Evolutionary conservation across 2,329 filamentous ascomycete genomes (phyloP).

Genomic region (Aspergillus persii): DNA sequence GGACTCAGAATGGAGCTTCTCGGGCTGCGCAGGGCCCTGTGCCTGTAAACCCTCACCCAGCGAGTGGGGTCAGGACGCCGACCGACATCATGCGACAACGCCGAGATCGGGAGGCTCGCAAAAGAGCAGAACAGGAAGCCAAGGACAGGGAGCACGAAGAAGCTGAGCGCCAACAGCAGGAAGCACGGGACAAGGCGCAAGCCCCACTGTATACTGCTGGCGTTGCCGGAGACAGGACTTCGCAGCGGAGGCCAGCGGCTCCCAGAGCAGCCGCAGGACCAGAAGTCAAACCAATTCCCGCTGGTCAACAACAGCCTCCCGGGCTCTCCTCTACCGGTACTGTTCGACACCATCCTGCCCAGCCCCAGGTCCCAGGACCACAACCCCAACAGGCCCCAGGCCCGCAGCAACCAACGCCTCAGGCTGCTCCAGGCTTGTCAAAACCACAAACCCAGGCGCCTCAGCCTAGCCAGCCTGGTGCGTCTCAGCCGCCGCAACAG

Average conservation of each 20-base stretch:
- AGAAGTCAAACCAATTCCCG: conserved; percentile 9
- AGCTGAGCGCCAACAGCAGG: conserved; percentile 45
- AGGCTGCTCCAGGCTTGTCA: conserved; percentile 13
- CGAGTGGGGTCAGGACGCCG: conserved; percentile 72
- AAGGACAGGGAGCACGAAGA: conserved; percentile 54
- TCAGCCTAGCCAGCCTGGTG: conserved; percentile 23
- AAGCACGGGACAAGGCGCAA: conserved; percentile 38
- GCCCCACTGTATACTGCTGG: conserved; percentile 45
- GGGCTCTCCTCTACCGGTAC: conserved; percentile 4
- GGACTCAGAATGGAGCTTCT: conserved; percentile 57
- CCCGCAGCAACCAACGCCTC: background rate
- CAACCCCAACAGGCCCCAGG: conserved; percentile 19
- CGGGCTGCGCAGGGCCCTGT: conserved; percentile 52
- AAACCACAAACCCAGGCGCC: conserved; percentile 27
- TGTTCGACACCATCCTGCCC: conserved; percentile 9
- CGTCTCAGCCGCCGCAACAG: conserved; percentile 33
- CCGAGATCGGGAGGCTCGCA: conserved; percentile 70
- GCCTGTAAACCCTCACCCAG: conserved; percentile 50
- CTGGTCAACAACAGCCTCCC: conserved; percentile 8
- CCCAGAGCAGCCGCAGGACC: conserved; percentile 10
- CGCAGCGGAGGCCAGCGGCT: conserved; percentile 17
- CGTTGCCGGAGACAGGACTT: conserved; percentile 32
- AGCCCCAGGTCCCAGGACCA: background rate
- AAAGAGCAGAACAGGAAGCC: conserved; percentile 66
- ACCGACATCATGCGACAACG: conserved; percentile 90